Percentiles rank a stretch among this genome's conserved stretches.
phyloP scores from a whole-genome alignment of 169 alveolate species.

The Eimeria tenella region DNA sequence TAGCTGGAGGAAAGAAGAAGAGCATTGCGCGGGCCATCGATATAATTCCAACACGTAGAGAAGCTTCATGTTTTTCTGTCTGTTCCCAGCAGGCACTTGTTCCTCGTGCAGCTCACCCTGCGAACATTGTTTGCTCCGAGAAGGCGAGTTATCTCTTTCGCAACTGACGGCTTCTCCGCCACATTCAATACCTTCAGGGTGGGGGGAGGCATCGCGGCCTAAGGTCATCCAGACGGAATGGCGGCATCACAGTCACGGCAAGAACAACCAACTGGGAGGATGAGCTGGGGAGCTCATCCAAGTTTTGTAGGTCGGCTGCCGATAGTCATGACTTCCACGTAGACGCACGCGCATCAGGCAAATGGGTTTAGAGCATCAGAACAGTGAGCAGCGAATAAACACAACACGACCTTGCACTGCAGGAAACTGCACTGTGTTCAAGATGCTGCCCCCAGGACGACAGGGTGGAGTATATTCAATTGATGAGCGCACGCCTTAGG shows the following conservation, averaged over 20 bases:
- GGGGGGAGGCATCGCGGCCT: conserved; percentile 71
- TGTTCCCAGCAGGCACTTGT: not conserved
- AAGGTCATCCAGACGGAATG: not conserved
- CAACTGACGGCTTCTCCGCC: conserved; percentile 84
- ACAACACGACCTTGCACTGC: not conserved
- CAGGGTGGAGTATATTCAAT: too few species aligned
- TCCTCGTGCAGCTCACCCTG: conserved; percentile 3
- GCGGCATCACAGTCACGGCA: conserved; percentile 33
- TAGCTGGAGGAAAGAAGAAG: conserved; percentile 1
- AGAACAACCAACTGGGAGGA: not conserved
- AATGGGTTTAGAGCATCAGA: not conserved
- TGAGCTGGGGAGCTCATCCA: not conserved
- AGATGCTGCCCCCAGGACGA: too few species aligned
- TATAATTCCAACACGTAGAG: not conserved
- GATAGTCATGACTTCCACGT: not conserved
- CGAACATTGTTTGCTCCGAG: conserved; percentile 62
- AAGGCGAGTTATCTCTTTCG: conserved; percentile 78
- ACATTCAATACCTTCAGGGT: conserved; percentile 74
- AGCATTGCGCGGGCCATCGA: not conserved
- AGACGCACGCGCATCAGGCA: not conserved
- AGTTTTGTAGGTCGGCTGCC: not conserved
- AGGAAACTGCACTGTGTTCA: not conserved
- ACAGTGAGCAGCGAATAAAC: not conserved
- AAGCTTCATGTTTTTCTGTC: not conserved
- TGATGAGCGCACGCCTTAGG: too few species aligned